Conservation (phyloP, 1,284 basidiomycete genomes). For the Papiliotrema terrestris region DNA sequence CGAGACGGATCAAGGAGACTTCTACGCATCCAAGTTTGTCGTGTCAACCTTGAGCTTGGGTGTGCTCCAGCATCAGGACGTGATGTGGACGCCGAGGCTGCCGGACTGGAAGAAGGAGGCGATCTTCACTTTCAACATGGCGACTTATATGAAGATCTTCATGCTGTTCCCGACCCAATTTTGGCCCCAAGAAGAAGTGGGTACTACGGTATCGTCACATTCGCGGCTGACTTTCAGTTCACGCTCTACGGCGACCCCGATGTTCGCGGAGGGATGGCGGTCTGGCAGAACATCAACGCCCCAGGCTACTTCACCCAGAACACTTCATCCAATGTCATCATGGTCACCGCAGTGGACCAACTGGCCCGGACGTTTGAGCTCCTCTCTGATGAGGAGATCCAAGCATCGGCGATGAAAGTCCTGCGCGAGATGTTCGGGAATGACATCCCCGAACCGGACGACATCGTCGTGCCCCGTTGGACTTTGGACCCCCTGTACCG, state of each 20-base stretch:
- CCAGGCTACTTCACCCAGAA: conserved; percentile 57
- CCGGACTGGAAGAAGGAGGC: conserved; percentile 66
- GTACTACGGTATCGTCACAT: background rate
- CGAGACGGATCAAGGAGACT: conserved; percentile 49
- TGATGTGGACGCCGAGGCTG: conserved; percentile 57
- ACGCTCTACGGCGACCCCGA: conserved; percentile 60
- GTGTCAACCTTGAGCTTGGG: conserved; percentile 61
- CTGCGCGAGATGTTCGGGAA: conserved; percentile 58
- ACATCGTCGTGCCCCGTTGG: conserved; percentile 61
- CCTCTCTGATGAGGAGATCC: conserved; percentile 53
- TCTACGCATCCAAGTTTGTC: conserved; percentile 56
- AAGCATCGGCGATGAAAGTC: conserved; percentile 57
- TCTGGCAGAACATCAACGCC: conserved; percentile 68
- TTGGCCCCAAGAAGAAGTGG: conserved; percentile 66
- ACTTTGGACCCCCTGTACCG: conserved; percentile 57
- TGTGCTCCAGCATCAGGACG: conserved; percentile 59
- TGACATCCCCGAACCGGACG: conserved; percentile 55
- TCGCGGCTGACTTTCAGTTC: conserved; percentile 49
- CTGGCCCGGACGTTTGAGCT: conserved; percentile 56
- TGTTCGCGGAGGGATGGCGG: conserved; percentile 62
- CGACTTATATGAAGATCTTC: conserved; percentile 68
- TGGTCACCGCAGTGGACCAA: conserved; percentile 62
- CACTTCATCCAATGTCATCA: conserved; percentile 50
- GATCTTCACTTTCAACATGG: conserved; percentile 63
- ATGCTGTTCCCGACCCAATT: conserved; percentile 62